Evolutionary conservation across 169 alveolate genomes (phyloP), one percentile per base, ranked within the genome.

Genomic region (Neospora caninum): DNA sequence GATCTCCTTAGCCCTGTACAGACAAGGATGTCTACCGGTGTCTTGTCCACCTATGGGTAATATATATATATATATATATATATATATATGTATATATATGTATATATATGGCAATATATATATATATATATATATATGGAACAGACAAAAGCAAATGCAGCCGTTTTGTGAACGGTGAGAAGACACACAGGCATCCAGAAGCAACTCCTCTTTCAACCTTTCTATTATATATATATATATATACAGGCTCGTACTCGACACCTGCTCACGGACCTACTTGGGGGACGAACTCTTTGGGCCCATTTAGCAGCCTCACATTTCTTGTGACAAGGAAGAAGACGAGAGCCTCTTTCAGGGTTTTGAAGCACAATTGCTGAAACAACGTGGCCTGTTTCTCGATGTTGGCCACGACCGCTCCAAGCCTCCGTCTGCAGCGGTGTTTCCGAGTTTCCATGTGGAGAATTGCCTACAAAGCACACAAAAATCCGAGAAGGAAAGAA

Each of bases 241-340:
- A 49, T 13, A 22, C 18, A 49, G 9, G 58, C 18, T 49, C 58
- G 58, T 49, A 49, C 9, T 49, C 9, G 0, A 49, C 87, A 16
- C 7, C 67, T 22, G 70, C 89, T 41, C 67, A 7, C 7, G 54
- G 29, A 82, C 89, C 18, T n/a, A 86, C 91, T 36, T 86, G 92
- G 54, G 92, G 92, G 84, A 88, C 54, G 83, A 88, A 88, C 73
- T 64, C 73, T 34, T 41, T 42, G 20, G 49, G 92, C 22, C 54
- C 83, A 69, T 88, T 53, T 38, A 43, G 58, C 34, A 88, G 45
- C 7, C 58, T 25, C 54, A 88, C 39, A 49, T 88, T 88, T 43
- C 73, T 34, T 1, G 92, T 43, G 38, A 88, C 92, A 22, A 88
- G 83, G 83, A 54, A 88, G 64, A 88, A 88, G 39, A 88, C 89